A percentile compares a stretch with the other conserved stretches of the same genome.
These are phyloP conservation scores for Pleurotus eryngii DNA, from an alignment of 768 basidiomycete species.

Conservation along the genomic window DNA sequence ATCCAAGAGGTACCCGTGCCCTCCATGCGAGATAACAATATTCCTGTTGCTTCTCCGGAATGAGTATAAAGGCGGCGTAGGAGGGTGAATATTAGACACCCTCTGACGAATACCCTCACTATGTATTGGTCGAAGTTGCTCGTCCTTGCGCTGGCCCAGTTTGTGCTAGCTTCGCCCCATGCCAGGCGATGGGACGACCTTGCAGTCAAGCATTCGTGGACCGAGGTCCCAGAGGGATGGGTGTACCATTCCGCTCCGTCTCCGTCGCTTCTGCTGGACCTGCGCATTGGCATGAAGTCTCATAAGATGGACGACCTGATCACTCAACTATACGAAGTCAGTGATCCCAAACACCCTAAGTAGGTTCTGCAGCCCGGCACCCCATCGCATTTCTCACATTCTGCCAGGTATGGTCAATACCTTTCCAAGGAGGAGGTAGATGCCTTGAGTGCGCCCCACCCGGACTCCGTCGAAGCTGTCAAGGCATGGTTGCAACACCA, in stretches of 20 bases:
- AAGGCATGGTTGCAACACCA: conserved; percentile 58
- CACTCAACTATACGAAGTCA: conserved; percentile 51
- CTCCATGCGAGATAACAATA: background rate
- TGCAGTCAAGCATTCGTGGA: conserved; percentile 11
- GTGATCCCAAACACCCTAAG: conserved; percentile 49
- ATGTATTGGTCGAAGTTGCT: conserved; percentile 8
- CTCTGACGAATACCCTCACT: background rate
- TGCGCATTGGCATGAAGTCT: conserved; percentile 57
- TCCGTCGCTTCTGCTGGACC: conserved; percentile 41
- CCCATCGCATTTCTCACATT: background rate
- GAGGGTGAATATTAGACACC: background rate
- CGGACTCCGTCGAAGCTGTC: conserved; percentile 50
- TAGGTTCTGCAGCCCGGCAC: conserved; percentile 18
- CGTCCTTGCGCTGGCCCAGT: conserved; percentile 10
- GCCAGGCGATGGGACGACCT: conserved; percentile 13
- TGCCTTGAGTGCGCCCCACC: conserved; percentile 55
- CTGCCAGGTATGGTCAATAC: conserved; percentile 42
- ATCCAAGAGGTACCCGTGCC: background rate
- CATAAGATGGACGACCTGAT: conserved; percentile 46
- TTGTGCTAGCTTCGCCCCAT: conserved; percentile 8
- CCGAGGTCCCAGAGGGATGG: conserved; percentile 47
- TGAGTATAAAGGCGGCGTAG: background rate
- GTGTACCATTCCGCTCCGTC: conserved; percentile 39
- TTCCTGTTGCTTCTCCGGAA: background rate
- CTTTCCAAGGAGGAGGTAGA: conserved; percentile 68